A percentile compares a stretch with the other conserved stretches of the same genome.
phyloP scores from a whole-genome alignment of 179 eudicot genomes.

The Patellifolia procumbens region DNA sequence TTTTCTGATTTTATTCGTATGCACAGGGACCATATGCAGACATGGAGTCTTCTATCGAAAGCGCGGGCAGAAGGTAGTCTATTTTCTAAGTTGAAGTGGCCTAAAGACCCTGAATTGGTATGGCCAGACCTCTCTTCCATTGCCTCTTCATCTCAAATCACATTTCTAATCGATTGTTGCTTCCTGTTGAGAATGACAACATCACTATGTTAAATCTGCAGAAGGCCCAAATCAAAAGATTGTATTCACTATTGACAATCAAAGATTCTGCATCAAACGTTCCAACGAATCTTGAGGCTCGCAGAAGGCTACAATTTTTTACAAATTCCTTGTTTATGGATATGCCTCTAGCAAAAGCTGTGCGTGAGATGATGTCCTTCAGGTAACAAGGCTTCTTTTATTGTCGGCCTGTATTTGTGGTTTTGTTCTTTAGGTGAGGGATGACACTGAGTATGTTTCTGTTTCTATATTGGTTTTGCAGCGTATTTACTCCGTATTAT shows the following conservation, averaged over 20 bases:
- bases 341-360: slow-evolving; percentile 74
- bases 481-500: slow-evolving; percentile 96
- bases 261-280: slow-evolving; percentile 88
- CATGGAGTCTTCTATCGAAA: slow-evolving; percentile 63
- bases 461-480: slow-evolving; percentile 42
- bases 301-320: slow-evolving; percentile 81
- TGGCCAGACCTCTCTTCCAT: background rate
- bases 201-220: slow-evolving; percentile 34
- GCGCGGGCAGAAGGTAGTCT: slow-evolving; percentile 89
- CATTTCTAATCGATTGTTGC: background rate
- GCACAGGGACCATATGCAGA: slow-evolving; percentile 66
- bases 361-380: slow-evolving; percentile 91
- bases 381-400: slow-evolving; percentile 44
- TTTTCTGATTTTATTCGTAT: slow-evolving; percentile 11
- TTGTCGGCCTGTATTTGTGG: background rate
- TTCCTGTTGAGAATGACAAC: slow-evolving; percentile 6
- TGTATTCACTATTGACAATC: slow-evolving; percentile 81
- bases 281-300: slow-evolving; percentile 91
- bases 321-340: slow-evolving; percentile 97
- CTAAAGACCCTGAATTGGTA: slow-evolving; percentile 83
- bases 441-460: background rate
- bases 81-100: slow-evolving; percentile 88
- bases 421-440: background rate
- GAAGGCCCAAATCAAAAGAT: slow-evolving; percentile 77
- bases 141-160: background rate